Evolutionary conservation across 2,329 filamentous ascomycete genomes (phyloP).

Genomic region (Cadophora sp.): DNA sequence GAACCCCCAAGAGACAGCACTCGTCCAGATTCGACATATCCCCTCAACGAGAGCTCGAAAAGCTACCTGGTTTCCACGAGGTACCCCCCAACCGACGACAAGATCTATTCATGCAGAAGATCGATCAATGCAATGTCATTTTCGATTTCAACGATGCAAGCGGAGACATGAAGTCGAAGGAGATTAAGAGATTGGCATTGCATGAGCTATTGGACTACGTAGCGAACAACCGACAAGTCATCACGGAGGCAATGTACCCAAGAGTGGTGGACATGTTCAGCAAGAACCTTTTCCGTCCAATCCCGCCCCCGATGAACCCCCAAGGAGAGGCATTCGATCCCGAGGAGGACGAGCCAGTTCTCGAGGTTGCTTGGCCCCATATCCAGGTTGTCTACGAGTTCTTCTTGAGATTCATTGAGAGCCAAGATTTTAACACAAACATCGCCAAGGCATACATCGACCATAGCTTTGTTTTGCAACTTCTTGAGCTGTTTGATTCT

Average conservation of each 20-base stretch:
- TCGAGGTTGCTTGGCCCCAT: conserved; percentile 98
- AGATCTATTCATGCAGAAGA: conserved; percentile 99
- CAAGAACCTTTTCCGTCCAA: conserved; percentile 97
- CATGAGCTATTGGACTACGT: conserved; percentile 98
- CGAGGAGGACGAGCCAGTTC: conserved; percentile 96
- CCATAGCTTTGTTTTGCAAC: conserved; percentile 93
- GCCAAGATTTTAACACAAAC: conserved; percentile 99
- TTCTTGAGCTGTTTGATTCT: conserved; percentile 97
- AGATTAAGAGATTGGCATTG: conserved; percentile 95
- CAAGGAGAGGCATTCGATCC: conserved; percentile 98
- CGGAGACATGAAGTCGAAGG: conserved; percentile 99
- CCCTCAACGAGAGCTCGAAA: conserved; percentile 94
- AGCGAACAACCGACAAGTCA: conserved; percentile 97
- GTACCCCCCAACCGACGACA: conserved; percentile 93
- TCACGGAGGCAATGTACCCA: conserved; percentile 98
- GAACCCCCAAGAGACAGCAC: conserved; percentile 95
- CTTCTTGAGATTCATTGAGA: conserved; percentile 98
- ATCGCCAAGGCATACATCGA: conserved; percentile 99
- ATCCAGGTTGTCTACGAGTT: conserved; percentile 99
- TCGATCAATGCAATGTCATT: conserved; percentile 99
- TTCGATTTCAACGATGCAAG: conserved; percentile 99
- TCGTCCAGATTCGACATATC: conserved; percentile 98
- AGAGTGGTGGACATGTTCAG: conserved; percentile 99
- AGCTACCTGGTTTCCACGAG: conserved; percentile 96
- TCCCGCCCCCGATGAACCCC: conserved; percentile 95